These are phyloP conservation scores for Stagonosporopsis vannaccii DNA, from an alignment of 2,329 filamentous ascomycete genomes.

Conservation along the genomic window DNA sequence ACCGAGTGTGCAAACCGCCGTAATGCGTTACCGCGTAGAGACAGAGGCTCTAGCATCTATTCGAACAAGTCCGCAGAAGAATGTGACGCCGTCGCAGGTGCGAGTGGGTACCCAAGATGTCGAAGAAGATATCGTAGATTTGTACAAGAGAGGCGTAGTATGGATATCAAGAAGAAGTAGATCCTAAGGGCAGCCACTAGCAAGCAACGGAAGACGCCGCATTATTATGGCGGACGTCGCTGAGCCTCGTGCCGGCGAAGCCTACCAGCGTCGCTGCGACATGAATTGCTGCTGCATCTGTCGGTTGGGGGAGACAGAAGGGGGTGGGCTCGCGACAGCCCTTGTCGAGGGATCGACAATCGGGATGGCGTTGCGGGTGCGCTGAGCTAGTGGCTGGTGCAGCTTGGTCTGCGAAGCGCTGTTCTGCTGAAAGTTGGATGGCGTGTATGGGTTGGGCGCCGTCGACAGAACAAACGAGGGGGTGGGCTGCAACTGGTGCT, in stretches of 20 bases:
- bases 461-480: slow-evolving; percentile 76
- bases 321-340: slow-evolving; percentile 87
- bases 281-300: slow-evolving; percentile 65
- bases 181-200: slow-evolving; percentile 50
- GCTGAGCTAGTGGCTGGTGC: slow-evolving; percentile 88
- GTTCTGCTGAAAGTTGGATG: slow-evolving; percentile 66
- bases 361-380: slow-evolving; percentile 92
- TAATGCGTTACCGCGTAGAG: slow-evolving; percentile 51
- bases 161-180: slow-evolving; percentile 49
- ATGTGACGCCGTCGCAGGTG: slow-evolving; percentile 52
- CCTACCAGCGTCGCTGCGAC: slow-evolving; percentile 57
- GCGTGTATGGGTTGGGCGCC: slow-evolving; percentile 62
- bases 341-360: slow-evolving; percentile 97
- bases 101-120: slow-evolving; percentile 52
- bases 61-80: slow-evolving; percentile 44
- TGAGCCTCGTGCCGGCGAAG: slow-evolving; percentile 43
- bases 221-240: slow-evolving; percentile 42
- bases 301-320: slow-evolving; percentile 70
- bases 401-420: slow-evolving; percentile 73
- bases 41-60: slow-evolving; percentile 51
- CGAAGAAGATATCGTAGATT: slow-evolving; percentile 52
- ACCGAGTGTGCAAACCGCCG: slow-evolving; percentile 50
- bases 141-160: slow-evolving; percentile 53
- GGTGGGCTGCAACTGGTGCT: slow-evolving; percentile 77
- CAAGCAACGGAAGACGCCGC: slow-evolving; percentile 49